A percentile compares a stretch with the other conserved stretches of the same genome.
Conservation (phyloP, 371 early-diverging fungal genomes). For the Apophysomyces ossiformis region DNA sequence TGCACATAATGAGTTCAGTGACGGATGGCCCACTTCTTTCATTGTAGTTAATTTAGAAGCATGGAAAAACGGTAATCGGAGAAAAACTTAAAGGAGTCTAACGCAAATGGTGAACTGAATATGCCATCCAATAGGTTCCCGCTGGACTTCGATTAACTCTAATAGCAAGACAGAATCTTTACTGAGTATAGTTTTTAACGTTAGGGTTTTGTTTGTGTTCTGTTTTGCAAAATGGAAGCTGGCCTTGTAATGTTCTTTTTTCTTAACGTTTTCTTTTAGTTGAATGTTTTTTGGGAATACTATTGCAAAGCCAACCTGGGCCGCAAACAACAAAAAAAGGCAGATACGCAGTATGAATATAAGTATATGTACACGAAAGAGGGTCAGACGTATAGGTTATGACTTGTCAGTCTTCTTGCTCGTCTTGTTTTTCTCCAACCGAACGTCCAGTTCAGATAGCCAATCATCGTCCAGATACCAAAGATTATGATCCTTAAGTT, state of each 20-base stretch:
- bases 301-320: slow-evolving; percentile 4
- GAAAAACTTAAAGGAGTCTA: too few species aligned
- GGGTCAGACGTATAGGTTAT: not conserved
- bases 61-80: too few species aligned
- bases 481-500: slow-evolving; percentile 23
- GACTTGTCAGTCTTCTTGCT: not conserved
- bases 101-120: too few species aligned
- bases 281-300: not conserved
- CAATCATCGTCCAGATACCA: slow-evolving; percentile 39
- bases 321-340: not conserved
- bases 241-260: not conserved
- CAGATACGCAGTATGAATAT: not conserved
- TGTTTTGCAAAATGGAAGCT: not conserved
- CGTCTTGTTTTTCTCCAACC: slow-evolving; percentile 7
- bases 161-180: too few species aligned
- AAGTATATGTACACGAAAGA: not conserved
- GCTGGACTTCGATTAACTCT: too few species aligned
- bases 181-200: not conserved
- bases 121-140: too few species aligned
- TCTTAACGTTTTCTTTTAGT: not conserved
- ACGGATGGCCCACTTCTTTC: too few species aligned
- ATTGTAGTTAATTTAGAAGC: too few species aligned
- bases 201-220: not conserved
- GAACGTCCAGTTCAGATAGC: slow-evolving; percentile 20
- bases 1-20: too few species aligned